phyloP scores from a whole-genome alignment of 306 rosid species.

The Pterocarpus macrocarpus region DNA sequence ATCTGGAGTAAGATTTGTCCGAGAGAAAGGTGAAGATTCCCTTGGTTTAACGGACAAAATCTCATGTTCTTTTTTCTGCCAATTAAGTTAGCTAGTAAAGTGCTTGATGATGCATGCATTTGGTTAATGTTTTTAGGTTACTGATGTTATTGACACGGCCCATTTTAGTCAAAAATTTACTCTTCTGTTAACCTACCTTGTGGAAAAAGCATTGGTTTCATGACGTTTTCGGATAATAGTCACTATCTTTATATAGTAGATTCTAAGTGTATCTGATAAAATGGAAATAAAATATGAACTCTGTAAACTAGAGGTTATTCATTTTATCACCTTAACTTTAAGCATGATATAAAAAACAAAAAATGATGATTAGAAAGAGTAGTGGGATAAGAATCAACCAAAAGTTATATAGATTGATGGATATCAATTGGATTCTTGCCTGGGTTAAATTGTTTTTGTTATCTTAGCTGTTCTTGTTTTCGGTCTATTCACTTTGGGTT shows the following conservation, averaged over 20 bases:
- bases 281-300: too few relatives aligned
- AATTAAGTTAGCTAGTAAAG: not conserved
- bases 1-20: slow-evolving; percentile 22
- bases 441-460: too few relatives aligned
- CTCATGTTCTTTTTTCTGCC: slow-evolving; percentile 13
- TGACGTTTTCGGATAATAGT: not conserved
- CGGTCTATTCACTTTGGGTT: too few relatives aligned
- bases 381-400: slow-evolving; percentile 34
- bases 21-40: slow-evolving; percentile 39
- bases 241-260: not conserved
- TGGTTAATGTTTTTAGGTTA: slow-evolving; percentile 18
- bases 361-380: not conserved
- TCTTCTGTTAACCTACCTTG: slow-evolving; percentile 1
- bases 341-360: not conserved
- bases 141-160: not conserved
- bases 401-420: not conserved
- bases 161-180: not conserved
- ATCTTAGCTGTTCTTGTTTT: too few relatives aligned
- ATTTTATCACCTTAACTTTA: not conserved
- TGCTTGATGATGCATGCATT: not conserved
- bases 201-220: not conserved
- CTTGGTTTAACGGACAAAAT: slow-evolving; percentile 14
- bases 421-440: not conserved
- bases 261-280: not conserved
- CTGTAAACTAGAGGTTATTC: not conserved